Evolutionary conservation across 1,139 yeast genomes (phyloP).

Genomic region (Casaregolazyma lundiana): DNA sequence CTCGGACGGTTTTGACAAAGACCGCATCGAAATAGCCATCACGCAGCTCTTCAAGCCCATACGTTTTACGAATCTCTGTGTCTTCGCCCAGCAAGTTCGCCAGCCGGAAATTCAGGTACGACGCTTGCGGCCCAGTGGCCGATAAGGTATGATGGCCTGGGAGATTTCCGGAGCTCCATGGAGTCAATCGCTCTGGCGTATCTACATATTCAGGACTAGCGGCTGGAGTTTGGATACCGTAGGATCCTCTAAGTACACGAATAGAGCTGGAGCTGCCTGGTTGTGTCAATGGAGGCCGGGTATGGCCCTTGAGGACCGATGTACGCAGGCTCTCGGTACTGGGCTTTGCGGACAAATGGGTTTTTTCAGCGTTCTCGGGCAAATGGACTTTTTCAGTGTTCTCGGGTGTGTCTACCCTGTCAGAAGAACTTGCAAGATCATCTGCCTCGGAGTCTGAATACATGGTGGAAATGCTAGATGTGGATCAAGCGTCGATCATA

Average conservation of each 20-base stretch:
- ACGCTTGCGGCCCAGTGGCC: conserved; percentile 13
- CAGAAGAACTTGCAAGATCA: no score
- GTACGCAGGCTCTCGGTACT: no score
- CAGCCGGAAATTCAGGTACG: conserved; percentile 15
- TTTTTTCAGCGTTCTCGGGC: not conserved
- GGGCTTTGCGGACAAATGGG: not conserved
- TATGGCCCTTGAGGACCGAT: no score
- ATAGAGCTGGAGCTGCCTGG: not conserved
- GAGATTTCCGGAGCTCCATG: not conserved
- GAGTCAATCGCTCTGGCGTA: not conserved
- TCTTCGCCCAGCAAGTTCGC: conserved; percentile 17
- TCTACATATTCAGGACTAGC: not conserved
- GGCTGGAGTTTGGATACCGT: not conserved
- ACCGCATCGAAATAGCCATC: conserved; percentile 45
- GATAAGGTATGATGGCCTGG: no score
- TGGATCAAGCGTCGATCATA: no score
- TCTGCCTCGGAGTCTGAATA: no score
- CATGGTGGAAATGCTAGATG: no score
- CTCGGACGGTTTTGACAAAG: conserved; percentile 34
- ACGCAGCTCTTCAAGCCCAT: conserved; percentile 41
- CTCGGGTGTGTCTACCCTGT: no score
- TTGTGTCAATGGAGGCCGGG: not conserved
- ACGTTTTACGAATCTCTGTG: conserved; percentile 31
- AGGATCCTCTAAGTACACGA: not conserved
- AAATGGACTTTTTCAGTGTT: no score